Conservation (phyloP, 1,284 basidiomycete species). For the Cutaneotrichosporon cavernicola region DNA sequence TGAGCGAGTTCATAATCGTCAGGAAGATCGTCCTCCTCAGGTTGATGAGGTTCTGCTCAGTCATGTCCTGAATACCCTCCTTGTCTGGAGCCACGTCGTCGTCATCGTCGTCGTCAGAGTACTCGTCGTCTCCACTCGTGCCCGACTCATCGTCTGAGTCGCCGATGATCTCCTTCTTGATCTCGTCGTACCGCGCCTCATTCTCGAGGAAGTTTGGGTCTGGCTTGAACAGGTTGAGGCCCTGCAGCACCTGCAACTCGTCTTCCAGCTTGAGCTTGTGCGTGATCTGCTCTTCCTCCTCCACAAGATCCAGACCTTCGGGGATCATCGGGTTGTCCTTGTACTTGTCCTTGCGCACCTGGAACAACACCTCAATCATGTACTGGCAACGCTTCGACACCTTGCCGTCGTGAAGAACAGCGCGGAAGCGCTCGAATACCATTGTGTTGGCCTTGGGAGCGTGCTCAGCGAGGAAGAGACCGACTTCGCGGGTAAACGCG, state of each 20-base stretch:
- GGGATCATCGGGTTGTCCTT: conserved; percentile 95
- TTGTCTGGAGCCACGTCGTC: conserved; percentile 67
- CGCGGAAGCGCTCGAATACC: conserved; percentile 93
- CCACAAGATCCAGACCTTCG: conserved; percentile 91
- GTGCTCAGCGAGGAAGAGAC: conserved; percentile 89
- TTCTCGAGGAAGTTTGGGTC: conserved; percentile 87
- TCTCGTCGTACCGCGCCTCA: conserved; percentile 87
- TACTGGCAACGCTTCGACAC: conserved; percentile 98
- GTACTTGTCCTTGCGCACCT: conserved; percentile 96
- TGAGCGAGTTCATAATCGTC: conserved; percentile 97
- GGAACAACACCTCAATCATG: conserved; percentile 99
- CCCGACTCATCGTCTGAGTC: conserved; percentile 59
- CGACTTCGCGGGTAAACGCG: conserved; percentile 95
- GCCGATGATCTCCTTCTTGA: conserved; percentile 92
- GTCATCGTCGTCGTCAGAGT: conserved; percentile 63
- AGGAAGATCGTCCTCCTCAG: conserved; percentile 91
- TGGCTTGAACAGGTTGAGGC: conserved; percentile 92
- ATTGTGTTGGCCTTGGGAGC: conserved; percentile 90
- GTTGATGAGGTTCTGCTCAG: conserved; percentile 94
- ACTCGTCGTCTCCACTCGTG: conserved; percentile 68
- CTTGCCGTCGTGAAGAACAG: conserved; percentile 88
- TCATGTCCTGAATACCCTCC: conserved; percentile 89
- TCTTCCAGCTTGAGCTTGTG: conserved; percentile 90
- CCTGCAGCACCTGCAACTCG: conserved; percentile 89
- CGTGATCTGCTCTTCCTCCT: conserved; percentile 96